Evolutionary conservation across 2,329 filamentous ascomycete species (phyloP).

Genomic region (Xylariaceae sp.): DNA sequence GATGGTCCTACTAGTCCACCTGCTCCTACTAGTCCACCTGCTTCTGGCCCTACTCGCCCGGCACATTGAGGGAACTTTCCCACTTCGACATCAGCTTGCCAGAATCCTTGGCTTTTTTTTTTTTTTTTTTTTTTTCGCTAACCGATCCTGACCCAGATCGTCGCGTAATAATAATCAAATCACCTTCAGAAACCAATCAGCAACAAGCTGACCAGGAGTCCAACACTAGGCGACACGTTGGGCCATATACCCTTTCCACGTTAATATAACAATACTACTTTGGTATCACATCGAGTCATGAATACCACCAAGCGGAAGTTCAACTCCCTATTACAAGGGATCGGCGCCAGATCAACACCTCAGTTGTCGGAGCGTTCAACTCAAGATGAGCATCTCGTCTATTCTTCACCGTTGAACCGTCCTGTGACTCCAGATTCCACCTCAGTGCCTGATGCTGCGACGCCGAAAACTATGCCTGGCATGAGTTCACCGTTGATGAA

Average conservation of each 20-base stretch:
- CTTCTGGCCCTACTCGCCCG: too few relatives aligned
- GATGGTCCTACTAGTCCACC: too few relatives aligned
- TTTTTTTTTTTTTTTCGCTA: neutral
- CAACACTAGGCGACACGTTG: too few relatives aligned
- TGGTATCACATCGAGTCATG: slow-evolving; percentile 47
- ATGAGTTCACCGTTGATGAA: slow-evolving; percentile 21
- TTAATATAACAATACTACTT: slow-evolving; percentile 7
- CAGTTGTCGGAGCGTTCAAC: slow-evolving; percentile 42
- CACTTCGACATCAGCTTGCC: neutral
- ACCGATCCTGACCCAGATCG: neutral
- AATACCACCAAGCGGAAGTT: slow-evolving; percentile 85
- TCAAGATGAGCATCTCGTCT: slow-evolving; percentile 30
- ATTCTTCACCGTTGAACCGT: slow-evolving; percentile 20
- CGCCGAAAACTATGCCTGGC: slow-evolving; percentile 20
- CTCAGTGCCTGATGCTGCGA: slow-evolving; percentile 11
- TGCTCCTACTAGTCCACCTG: too few relatives aligned
- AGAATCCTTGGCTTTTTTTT: neutral
- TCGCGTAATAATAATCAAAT: neutral
- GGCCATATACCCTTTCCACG: neutral
- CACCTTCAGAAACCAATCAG: neutral
- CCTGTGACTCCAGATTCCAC: slow-evolving; percentile 40
- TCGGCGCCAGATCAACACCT: slow-evolving; percentile 54
- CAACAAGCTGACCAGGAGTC: too few relatives aligned
- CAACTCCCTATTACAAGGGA: slow-evolving; percentile 71
- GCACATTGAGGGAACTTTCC: too few relatives aligned